These are phyloP conservation scores for Penicillium paradoxum DNA, from an alignment of 495 filamentous ascomycete genomes.

Conservation along the genomic window DNA sequence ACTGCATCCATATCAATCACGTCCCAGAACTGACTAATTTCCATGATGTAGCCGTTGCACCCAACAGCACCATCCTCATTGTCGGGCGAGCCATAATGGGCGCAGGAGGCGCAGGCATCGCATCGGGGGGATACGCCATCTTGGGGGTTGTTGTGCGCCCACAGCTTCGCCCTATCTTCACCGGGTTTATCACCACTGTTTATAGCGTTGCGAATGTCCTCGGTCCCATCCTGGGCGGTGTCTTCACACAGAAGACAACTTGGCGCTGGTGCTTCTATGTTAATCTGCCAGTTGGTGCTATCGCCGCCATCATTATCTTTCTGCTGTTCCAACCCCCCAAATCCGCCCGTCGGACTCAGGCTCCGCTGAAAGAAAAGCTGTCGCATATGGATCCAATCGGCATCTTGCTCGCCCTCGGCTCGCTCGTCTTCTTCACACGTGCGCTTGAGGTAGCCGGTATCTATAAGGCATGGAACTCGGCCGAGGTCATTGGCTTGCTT, in stretches of 20 bases:
- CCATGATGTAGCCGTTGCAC: no score
- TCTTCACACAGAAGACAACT: constrained; percentile 52
- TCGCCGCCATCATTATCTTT: constrained; percentile 50
- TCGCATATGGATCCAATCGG: no score
- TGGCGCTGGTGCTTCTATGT: constrained; percentile 89
- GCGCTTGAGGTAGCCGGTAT: no score
- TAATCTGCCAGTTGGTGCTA: constrained; percentile 62
- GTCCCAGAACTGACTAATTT: no score
- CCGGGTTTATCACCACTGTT: constrained; percentile 62
- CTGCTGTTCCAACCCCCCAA: constrained; percentile 44
- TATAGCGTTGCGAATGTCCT: constrained; percentile 66
- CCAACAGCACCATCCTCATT: constrained; percentile 63
- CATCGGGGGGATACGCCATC: constrained; percentile 68
- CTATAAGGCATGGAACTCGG: no score
- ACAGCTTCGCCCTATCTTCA: constrained; percentile 58
- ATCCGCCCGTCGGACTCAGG: no score
- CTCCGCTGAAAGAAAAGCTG: no score
- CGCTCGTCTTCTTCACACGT: no score
- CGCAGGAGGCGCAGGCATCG: constrained; percentile 63
- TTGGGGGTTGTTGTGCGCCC: constrained; percentile 58
- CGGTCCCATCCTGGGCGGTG: constrained; percentile 60
- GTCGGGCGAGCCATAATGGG: constrained; percentile 73
- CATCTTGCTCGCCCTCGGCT: no score
- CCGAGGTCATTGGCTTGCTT: no score
- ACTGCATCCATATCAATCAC: no score